Percentiles rank a stretch among this genome's conserved stretches.
These are phyloP conservation scores for Botryotinia convoluta DNA, from an alignment of 2,329 filamentous ascomycete genomes.

Conservation along the genomic window DNA sequence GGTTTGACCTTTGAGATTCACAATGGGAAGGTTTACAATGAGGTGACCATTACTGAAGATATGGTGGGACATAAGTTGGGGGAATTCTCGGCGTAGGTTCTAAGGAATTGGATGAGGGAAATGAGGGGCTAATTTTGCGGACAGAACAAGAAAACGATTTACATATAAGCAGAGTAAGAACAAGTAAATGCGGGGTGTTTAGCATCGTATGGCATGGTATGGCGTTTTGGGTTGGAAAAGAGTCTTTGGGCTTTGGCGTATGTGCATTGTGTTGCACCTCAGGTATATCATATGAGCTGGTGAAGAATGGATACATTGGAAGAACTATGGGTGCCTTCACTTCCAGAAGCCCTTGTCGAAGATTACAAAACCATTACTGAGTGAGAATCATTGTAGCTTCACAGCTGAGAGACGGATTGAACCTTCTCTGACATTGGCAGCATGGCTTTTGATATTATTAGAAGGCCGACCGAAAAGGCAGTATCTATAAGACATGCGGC, in stretches of 20 bases:
- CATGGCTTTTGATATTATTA: neutral
- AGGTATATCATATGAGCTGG: neutral
- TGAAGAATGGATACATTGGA: neutral
- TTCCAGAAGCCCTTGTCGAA: neutral
- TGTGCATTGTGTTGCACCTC: conserved; percentile 12
- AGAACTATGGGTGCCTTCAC: neutral
- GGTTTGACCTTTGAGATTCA: conserved; percentile 69
- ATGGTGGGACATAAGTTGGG: conserved; percentile 77
- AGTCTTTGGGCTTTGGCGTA: neutral
- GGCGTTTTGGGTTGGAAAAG: conserved; percentile 23
- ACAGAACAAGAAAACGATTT: conserved; percentile 65
- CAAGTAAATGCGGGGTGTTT: conserved; percentile 39
- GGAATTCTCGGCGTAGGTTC: conserved; percentile 65
- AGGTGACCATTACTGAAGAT: conserved; percentile 69
- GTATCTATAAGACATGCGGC: neutral
- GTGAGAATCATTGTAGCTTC: neutral
- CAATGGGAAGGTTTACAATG: conserved; percentile 68
- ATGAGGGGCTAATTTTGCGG: conserved; percentile 18
- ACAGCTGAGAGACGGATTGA: neutral
- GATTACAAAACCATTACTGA: neutral
- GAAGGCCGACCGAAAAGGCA: neutral
- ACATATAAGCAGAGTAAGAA: conserved; percentile 70
- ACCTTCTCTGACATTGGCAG: neutral
- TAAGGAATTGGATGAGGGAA: neutral
- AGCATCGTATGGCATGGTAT: neutral